These are phyloP conservation scores for Microthyrium microscopicum DNA, from an alignment of 2,329 filamentous ascomycete genomes.

Conservation along the genomic window DNA sequence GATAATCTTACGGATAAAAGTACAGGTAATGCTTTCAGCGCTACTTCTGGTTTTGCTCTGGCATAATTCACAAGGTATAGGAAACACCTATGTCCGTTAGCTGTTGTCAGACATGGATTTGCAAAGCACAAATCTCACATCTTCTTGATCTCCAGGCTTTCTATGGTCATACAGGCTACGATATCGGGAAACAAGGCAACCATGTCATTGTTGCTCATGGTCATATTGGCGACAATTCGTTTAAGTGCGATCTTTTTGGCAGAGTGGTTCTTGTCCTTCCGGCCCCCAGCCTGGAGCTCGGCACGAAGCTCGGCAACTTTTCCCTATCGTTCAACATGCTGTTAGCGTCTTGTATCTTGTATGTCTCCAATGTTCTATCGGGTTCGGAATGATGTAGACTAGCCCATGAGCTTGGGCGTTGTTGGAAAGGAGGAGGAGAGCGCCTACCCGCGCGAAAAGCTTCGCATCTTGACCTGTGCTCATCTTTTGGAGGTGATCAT, in stretches of 20 bases:
- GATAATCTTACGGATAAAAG: slow-evolving; percentile 50
- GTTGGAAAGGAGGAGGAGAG: neutral
- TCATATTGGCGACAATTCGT: slow-evolving; percentile 99
- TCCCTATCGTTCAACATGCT: slow-evolving; percentile 46
- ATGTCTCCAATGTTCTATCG: neutral
- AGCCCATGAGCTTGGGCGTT: neutral
- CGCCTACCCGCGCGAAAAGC: slow-evolving; percentile 89
- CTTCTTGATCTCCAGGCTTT: slow-evolving; percentile 96
- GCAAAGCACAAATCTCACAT: slow-evolving; percentile 47
- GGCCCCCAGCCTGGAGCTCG: slow-evolving; percentile 83
- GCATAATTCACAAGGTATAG: slow-evolving; percentile 95
- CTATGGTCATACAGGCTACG: slow-evolving; percentile 86
- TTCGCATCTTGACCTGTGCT: slow-evolving; percentile 79
- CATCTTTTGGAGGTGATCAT: no score
- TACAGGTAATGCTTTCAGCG: slow-evolving; percentile 79
- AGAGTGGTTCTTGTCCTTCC: slow-evolving; percentile 94
- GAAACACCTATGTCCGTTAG: slow-evolving; percentile 60
- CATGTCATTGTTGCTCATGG: slow-evolving; percentile 99
- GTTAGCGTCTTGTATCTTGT: neutral
- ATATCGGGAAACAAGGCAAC: slow-evolving; percentile 91
- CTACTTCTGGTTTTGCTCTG: slow-evolving; percentile 82
- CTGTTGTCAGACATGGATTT: slow-evolving; percentile 3
- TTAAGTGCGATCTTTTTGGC: slow-evolving; percentile 96
- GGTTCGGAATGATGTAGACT: neutral
- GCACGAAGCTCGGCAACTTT: slow-evolving; percentile 94